Base-by-base conservation (phyloP, 805 yeast genomes). In the Kazachstania kunashirensis region DNA sequence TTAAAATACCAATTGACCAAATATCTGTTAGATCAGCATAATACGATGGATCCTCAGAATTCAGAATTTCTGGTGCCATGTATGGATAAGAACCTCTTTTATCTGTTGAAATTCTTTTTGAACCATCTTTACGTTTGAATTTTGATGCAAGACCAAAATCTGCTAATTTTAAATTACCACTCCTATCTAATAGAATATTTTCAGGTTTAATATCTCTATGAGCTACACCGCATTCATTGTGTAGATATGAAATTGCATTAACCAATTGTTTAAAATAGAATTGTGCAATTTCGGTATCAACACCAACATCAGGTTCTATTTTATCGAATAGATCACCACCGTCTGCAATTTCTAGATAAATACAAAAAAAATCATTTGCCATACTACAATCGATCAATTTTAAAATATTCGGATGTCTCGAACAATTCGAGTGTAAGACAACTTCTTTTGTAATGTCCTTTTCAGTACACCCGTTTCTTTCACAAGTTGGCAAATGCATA, bases 151-250 rank as follows among this genome's bases (percentile, higher is more conserved):
- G 59, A 0, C 92, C 92, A 59, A 82, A 81, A 57, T 81, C 92
- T 0, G 84, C 77, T n/a, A 81, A 57, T 47, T 80, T 79, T 50
- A 82, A 54, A 50, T 80, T 79, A 3, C 88, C 86, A 21, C 64
- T 55, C 17, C 62, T 61, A 50, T 79, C 84, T 12, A 82, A 56
- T 19, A 82, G 61, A 8, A 83, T 67, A 57, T 82, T 82, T 50
- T 80, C 88, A 2, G 88, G 86, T 55, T 81, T 81, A 34, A 81
- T 65, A 53, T 80, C 88, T 10, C 88, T 74, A 57, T 81, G 89
- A 28, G 79, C 77, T 9, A 78, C 63, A 2, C 82, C 82, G 54
- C 84, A 77, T 31, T 67, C 65, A 11, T 63, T 54, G 47, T 82
- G 94, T 29, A 80, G 50, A 43, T 68, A 79, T 15, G 64, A 67